Conservation (phyloP, 306 rosid species). For the Cicer cuneatum region DNA sequence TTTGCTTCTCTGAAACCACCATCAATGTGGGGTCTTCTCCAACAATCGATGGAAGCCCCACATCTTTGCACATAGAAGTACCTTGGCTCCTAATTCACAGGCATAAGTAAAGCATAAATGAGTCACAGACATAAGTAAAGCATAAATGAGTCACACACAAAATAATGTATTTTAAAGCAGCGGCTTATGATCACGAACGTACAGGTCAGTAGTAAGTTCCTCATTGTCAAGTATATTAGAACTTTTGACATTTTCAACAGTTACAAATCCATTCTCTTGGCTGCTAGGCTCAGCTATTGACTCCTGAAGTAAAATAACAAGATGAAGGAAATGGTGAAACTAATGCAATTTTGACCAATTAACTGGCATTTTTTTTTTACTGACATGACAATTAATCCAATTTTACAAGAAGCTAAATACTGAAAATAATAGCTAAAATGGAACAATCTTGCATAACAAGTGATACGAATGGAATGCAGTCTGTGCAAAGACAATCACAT, state of each 20-base stretch:
- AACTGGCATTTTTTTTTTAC: neutral
- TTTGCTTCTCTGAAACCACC: conserved; percentile 47
- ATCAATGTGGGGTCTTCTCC: conserved; percentile 49
- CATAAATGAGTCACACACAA: conserved; percentile 33
- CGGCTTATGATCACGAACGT: conserved; percentile 34
- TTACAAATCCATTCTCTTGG: conserved; percentile 58
- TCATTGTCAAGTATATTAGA: conserved; percentile 49
- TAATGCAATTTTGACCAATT: conserved; percentile 29
- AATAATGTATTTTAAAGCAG: conserved; percentile 31
- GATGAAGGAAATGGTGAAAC: conserved; percentile 36
- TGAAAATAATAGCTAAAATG: conserved; percentile 24
- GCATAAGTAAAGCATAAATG: conserved; percentile 35
- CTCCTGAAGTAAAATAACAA: conserved; percentile 64
- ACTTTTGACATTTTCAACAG: conserved; percentile 54
- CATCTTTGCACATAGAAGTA: conserved; percentile 47
- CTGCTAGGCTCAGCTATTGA: conserved; percentile 60
- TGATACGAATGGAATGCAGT: neutral
- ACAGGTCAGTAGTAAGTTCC: conserved; percentile 58
- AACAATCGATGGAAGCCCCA: conserved; percentile 46
- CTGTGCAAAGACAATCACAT: neutral
- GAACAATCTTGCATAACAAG: conserved; percentile 7
- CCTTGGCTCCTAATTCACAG: conserved; percentile 57
- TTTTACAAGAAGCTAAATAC: conserved; percentile 24
- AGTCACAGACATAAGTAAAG: conserved; percentile 39
- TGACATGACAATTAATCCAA: conserved; percentile 7